Evolutionary conservation across 2,329 filamentous ascomycete species (phyloP), one percentile per base, ranked within the genome.

Genomic region (Aspergillus hortae): DNA sequence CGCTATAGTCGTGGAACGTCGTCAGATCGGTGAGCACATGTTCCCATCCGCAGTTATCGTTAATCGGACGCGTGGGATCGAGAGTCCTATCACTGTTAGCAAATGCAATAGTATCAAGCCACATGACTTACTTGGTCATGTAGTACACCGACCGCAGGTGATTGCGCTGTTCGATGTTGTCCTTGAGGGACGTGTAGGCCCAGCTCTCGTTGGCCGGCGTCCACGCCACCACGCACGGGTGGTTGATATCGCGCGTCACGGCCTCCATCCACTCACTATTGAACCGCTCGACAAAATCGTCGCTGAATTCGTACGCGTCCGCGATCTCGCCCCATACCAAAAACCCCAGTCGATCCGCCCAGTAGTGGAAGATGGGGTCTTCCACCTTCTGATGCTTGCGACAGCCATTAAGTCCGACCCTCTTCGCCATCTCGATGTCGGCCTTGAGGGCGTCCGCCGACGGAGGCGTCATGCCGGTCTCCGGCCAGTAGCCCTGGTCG

Each of bases 21-120:
- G 80, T 82, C 2, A 88, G 70, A 58, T 88, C 85, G 0, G 81
- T 85, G 10, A 75, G 60, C 5, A 87, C 83, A 56, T 87, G 84
- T 61, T 88, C 84, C 85, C 85, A 88, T 32, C 85, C 85, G 57
- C 85, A 88, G 67, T 88, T 88, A 66, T 88, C 85, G 61, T 88
- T 88, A 61, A 88, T 77, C 14, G 83, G 83, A 5, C 85, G 72
- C 0, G 80, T 86, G 1, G 81, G 76, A 56, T 88, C 85, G 2
- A 88, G 74, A 0, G 77, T 76, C 61, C 74, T 74, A 44, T 41
- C 12, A 3, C 7, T 9, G 27, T 30, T 30, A 30, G 3, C 7
- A 4, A 30, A 30, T 30, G 9, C 4, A 33, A 12, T 4, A 45
- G 6, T 11, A 23, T 2, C 32, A 5, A 10, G 15, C 3, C 11